A percentile compares a stretch with the other conserved stretches of the same genome.
Conservation (phyloP, 805 yeast species). For the Ogataea philodendri region DNA sequence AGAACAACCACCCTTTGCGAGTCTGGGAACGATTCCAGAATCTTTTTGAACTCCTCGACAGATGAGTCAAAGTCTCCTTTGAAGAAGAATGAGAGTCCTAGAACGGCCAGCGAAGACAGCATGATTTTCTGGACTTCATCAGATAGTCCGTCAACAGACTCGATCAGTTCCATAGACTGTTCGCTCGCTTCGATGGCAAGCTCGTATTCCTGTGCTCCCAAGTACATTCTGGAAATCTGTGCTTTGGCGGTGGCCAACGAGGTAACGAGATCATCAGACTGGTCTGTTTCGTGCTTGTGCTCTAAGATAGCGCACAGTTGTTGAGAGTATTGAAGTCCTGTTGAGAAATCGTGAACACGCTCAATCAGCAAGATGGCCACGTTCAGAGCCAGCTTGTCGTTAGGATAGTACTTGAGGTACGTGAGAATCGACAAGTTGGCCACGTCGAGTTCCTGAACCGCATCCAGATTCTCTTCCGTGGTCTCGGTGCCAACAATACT, state of each 20-base stretch:
- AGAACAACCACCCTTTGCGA: slow-evolving; percentile 68
- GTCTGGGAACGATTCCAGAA: slow-evolving; percentile 56
- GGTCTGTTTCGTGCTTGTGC: slow-evolving; percentile 15
- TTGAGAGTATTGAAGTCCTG: slow-evolving; percentile 49
- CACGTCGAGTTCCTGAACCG: slow-evolving; percentile 62
- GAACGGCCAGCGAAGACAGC: slow-evolving; percentile 62
- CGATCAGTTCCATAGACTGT: slow-evolving; percentile 48
- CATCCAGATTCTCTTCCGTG: slow-evolving; percentile 53
- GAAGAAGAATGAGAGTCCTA: slow-evolving; percentile 75
- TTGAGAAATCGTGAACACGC: slow-evolving; percentile 59
- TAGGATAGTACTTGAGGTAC: slow-evolving; percentile 60
- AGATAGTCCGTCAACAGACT: slow-evolving; percentile 38
- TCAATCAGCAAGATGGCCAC: slow-evolving; percentile 61
- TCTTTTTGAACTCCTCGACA: slow-evolving; percentile 59
- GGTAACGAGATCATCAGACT: slow-evolving; percentile 35
- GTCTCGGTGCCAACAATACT: slow-evolving; percentile 39
- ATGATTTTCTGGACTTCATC: slow-evolving; percentile 33
- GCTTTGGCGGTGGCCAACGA: slow-evolving; percentile 60
- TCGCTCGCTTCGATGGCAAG: slow-evolving; percentile 62
- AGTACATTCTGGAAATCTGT: slow-evolving; percentile 66
- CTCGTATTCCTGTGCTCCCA: slow-evolving; percentile 58
- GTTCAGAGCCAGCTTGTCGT: slow-evolving; percentile 55
- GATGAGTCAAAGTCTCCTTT: slow-evolving; percentile 60
- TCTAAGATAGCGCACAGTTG: slow-evolving; percentile 45
- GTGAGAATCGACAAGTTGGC: slow-evolving; percentile 67